These are phyloP conservation scores for Chlamydomonas sp. DNA, from an alignment of 139 green algal genomes.

Conservation along the genomic window DNA sequence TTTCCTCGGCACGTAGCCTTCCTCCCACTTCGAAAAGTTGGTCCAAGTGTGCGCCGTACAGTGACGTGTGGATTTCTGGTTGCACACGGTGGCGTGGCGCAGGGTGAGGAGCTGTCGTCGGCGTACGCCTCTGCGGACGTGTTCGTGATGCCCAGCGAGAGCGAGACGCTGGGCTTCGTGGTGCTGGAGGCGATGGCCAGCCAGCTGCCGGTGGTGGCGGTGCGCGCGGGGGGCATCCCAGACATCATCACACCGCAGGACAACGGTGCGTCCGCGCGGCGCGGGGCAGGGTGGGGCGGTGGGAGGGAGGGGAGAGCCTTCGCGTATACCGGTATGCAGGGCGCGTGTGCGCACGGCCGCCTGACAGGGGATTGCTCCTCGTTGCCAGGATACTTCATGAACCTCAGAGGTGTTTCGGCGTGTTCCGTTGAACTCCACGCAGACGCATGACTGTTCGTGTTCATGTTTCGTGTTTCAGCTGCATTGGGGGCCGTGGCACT, in stretches of 20 bases:
- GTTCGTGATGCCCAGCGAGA: slow-evolving; percentile 96
- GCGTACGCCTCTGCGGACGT: slow-evolving; percentile 95
- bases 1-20: too few relatives aligned
- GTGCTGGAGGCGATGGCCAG: slow-evolving; percentile 97
- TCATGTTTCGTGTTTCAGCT: too few relatives aligned
- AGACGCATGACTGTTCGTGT: too few relatives aligned
- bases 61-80: neutral
- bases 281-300: neutral
- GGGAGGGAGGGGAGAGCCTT: neutral
- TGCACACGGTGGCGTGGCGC: slow-evolving; percentile 44
- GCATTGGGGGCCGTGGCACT: too few relatives aligned
- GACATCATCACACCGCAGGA: slow-evolving; percentile 82
- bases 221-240: slow-evolving; percentile 88
- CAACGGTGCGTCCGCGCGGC: neutral
- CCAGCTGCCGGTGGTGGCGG: slow-evolving; percentile 91
- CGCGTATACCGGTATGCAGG: too few relatives aligned
- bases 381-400: too few relatives aligned
- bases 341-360: too few relatives aligned
- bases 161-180: slow-evolving; percentile 97
- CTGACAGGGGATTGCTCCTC: too few relatives aligned
- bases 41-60: too few relatives aligned
- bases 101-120: slow-evolving; percentile 87
- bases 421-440: too few relatives aligned
- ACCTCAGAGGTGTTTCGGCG: too few relatives aligned
- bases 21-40: too few relatives aligned